Evolutionary conservation across 73 alveolate species (phyloP).

Genomic region (Halteria grandinella): DNA sequence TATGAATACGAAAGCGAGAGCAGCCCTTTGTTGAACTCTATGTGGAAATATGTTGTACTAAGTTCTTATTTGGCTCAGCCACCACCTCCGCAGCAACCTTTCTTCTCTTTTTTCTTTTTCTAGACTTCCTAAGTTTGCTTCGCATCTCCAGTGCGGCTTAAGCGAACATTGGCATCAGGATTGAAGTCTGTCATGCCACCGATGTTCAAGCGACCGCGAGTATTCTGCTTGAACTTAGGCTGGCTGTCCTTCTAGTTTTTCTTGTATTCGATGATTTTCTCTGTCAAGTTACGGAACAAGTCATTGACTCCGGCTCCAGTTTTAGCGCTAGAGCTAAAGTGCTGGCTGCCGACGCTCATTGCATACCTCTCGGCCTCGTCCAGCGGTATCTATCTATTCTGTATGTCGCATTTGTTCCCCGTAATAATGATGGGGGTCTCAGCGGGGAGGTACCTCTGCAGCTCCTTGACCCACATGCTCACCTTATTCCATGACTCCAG

Average conservation of each 20-base stretch:
- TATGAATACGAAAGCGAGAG: too few relatives aligned
- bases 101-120: slow-evolving; percentile 5
- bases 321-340: slow-evolving; percentile 86
- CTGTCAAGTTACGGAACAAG: too few relatives aligned
- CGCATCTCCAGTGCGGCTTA: not conserved
- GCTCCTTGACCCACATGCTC: slow-evolving; percentile 84
- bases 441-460: slow-evolving; percentile 66
- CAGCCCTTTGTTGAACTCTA: too few relatives aligned
- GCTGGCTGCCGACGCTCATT: slow-evolving; percentile 74
- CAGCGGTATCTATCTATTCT: slow-evolving; percentile 25
- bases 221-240: slow-evolving; percentile 34
- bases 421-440: slow-evolving; percentile 82
- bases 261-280: too few relatives aligned
- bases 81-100: slow-evolving; percentile 5
- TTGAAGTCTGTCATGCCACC: slow-evolving; percentile 42
- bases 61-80: too few relatives aligned
- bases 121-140: not conserved
- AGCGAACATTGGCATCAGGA: slow-evolving; percentile 29
- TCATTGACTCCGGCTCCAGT: slow-evolving; percentile 82
- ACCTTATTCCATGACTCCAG: slow-evolving; percentile 81
- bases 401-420: slow-evolving; percentile 87
- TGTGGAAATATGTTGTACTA: too few relatives aligned
- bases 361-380: slow-evolving; percentile 78
- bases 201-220: slow-evolving; percentile 45
- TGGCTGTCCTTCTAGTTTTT: slow-evolving; percentile 13